Conservation (phyloP, 2,329 filamentous ascomycete genomes). For the Lecanicillium sp. region DNA sequence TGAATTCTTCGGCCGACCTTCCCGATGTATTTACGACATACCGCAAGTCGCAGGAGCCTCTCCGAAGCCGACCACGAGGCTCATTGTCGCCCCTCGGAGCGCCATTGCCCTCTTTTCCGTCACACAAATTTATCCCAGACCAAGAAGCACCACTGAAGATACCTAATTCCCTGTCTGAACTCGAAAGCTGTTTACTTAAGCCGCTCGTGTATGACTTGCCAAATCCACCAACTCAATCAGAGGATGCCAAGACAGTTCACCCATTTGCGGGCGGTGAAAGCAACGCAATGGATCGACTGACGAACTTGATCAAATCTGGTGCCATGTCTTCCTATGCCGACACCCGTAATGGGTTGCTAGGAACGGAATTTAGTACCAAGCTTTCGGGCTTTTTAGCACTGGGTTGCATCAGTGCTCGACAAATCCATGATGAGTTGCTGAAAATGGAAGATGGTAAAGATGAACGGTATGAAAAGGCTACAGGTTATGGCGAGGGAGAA, state of each 20-base stretch:
- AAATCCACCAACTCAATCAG: conserved; percentile 44
- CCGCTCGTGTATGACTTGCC: conserved; percentile 47
- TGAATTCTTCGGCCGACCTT: conserved; percentile 48
- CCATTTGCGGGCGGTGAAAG: conserved; percentile 62
- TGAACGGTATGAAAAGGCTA: conserved; percentile 25
- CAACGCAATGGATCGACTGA: conserved; percentile 47
- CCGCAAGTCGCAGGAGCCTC: conserved; percentile 63
- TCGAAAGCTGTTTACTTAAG: conserved; percentile 46
- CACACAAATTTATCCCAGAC: conserved; percentile 38
- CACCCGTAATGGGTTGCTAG: conserved; percentile 63
- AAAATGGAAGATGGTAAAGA: conserved; percentile 59
- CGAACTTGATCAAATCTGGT: conserved; percentile 52
- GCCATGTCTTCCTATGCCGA: conserved; percentile 57
- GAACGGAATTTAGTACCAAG: conserved; percentile 66
- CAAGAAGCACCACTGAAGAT: conserved; percentile 57
- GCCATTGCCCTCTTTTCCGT: conserved; percentile 50
- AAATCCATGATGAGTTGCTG: conserved; percentile 59
- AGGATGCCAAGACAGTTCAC: conserved; percentile 48
- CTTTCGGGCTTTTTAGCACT: conserved; percentile 65
- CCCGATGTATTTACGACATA: conserved; percentile 71
- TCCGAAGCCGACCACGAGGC: conserved; percentile 55
- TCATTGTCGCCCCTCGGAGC: conserved; percentile 42
- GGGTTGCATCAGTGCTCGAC: conserved; percentile 64
- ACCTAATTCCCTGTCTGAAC: conserved; percentile 42
- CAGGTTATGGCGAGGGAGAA: conserved; percentile 61